Evolutionary conservation across 441 rosid genomes (phyloP), one percentile per base, ranked within the genome.

Genomic region (Gossypium gossypioides): DNA sequence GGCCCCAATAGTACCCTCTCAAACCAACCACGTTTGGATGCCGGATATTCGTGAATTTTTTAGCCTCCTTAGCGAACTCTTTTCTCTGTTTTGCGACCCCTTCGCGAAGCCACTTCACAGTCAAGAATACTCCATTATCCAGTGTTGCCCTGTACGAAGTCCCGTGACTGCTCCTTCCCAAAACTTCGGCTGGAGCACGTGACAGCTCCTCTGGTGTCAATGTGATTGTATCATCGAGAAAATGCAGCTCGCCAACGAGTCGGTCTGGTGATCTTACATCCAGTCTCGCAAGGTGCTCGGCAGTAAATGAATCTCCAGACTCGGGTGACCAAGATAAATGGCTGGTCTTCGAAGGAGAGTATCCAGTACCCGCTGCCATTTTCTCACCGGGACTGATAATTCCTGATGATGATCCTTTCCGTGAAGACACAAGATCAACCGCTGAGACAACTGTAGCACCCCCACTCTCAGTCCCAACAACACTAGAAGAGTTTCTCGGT

Each of bases 101-200:
- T 85, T 95, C 99, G 78, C 97, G 86, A 73, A 95, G 82, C 97
- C 99, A 95, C 82, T 95, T 95, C 74, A 95, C 99, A 0, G 99
- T 92, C 80, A 95, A 72, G 78, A 89, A 86, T 55, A 86, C 78
- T 55, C 99, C 99, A 70, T 81, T 92, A 78, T 92, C 99, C 73
- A 95, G 81, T 3, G 97, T 86, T 60, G 99, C 99, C 74, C 89
- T 85, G 78, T 95, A 92, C 40, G 97, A 95, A 70, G 99, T 95
- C 72, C 99, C 99, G n/a, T 95, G 97, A 80, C 99, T 95, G 84
- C 97, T 92, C 84, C 99, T 85, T 72, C 99, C 99, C 27, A 95
- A 75, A 29, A 95, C 99, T 83, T 92, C 97, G 34, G 99, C 99
- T 5, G 99, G 99, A 13, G 99, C 99, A 80, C 92, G 87, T 9